Evolutionary conservation across 257 asterid species (phyloP).

Genomic region (Fraxinus quadrangulata): DNA sequence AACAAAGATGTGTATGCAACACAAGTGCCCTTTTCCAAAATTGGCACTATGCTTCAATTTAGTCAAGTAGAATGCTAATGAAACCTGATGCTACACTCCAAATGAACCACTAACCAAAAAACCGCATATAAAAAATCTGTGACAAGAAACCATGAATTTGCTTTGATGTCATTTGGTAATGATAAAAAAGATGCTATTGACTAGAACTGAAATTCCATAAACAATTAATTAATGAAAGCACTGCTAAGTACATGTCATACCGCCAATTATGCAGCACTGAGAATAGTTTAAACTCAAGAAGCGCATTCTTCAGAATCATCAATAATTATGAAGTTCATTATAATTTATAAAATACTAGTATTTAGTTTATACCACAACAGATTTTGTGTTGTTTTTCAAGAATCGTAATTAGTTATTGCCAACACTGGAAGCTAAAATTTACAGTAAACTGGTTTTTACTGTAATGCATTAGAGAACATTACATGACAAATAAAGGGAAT

Average conservation of each 20-base stretch:
- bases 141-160: not conserved
- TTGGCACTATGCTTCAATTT: not conserved
- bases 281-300: not conserved
- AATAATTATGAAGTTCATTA: not conserved
- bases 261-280: not conserved
- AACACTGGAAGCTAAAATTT: not conserved
- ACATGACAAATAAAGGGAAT: not conserved
- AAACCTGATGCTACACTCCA: not conserved
- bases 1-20: not conserved
- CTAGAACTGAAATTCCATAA: not conserved
- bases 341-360: not conserved
- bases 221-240: slow-evolving; percentile 15
- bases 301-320: not conserved
- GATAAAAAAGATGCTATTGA: not conserved
- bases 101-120: slow-evolving; percentile 7
- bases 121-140: not conserved
- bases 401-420: not conserved
- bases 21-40: slow-evolving; percentile 9
- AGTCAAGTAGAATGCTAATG: not conserved
- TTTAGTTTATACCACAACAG: not conserved
- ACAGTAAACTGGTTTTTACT: not conserved
- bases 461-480: not conserved
- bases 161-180: not conserved
- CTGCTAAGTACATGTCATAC: slow-evolving; percentile 12
- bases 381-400: not conserved